Evolutionary conservation across 306 rosid species (phyloP), one percentile per base, ranked within the genome.

Genomic region (Cicer pinnatifidum): DNA sequence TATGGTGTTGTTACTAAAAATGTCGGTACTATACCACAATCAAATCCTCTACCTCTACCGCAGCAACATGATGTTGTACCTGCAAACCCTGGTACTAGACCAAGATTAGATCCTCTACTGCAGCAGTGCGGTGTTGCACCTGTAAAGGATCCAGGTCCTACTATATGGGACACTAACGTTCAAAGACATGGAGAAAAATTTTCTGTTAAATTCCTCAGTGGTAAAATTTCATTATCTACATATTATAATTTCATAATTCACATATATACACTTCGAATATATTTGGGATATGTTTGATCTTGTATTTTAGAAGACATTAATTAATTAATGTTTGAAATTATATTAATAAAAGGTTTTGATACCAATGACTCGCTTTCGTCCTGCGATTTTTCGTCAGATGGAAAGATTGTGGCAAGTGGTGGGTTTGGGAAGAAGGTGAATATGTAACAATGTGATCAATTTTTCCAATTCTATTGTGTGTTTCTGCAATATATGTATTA

Each of bases 381-480:
- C 35, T 48, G 73, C 60, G 46, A 68, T 33, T 68, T 68, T 68
- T 48, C 60, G 8, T 68, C 73, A 8, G 33, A 48, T 37, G 73
- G 73, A 68, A 48, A 48, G 13, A 53, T 68, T 48, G 37, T 68
- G 60, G 73, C 60, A 9, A 68, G 73, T 68, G 73, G 46, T 15
- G 73, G 73, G 45, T 4, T 68, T n/a, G 73, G 9, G n/a, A 48
- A 9, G 33, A 33, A 68, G 73, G 73, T 68, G 60, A 48, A 28
- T 28, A 28, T 28, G 5, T 65, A 43, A 41, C 8, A 33, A 47
- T 28, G 1, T 28, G 12, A 23, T 67, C 38, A 58, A 23, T 46
- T 7, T 67, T 67, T 9, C 33, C 4, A 1, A 20, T 67, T 67
- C 23, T 7, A 12, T 23, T 48, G 35, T 13, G 9, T 9, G n/a